phyloP scores from a whole-genome alignment of 805 yeast genomes.

The Metschnikowia lochheadii region DNA sequence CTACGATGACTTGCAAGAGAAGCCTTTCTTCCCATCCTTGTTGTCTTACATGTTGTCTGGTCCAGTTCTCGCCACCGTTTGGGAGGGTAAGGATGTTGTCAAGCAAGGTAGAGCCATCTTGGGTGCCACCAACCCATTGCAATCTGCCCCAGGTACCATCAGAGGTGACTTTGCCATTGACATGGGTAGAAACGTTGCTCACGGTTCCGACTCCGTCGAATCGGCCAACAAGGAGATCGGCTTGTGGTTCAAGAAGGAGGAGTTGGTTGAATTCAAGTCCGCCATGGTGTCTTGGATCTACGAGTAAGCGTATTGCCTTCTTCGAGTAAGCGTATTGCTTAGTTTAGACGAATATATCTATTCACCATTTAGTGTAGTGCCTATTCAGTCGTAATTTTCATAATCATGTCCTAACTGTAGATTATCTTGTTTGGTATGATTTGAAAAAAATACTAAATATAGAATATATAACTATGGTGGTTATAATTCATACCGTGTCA shows the following conservation, averaged over 20 bases:
- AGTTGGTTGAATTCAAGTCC: conserved; percentile 87
- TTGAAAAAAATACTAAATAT: too few species aligned
- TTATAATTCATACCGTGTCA: too few species aligned
- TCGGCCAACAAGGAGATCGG: conserved; percentile 92
- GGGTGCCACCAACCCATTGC: conserved; percentile 99
- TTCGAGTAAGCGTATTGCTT: background rate
- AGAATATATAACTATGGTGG: too few species aligned
- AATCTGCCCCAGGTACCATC: conserved; percentile 98
- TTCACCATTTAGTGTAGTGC: background rate
- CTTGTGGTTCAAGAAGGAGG: conserved; percentile 98
- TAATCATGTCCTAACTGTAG: too few species aligned
- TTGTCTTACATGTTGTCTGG: conserved; percentile 96
- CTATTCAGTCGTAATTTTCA: background rate
- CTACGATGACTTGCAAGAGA: conserved; percentile 90
- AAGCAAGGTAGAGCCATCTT: conserved; percentile 96
- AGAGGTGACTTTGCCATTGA: conserved; percentile 99
- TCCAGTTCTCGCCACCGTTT: conserved; percentile 97
- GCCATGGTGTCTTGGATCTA: conserved; percentile 86
- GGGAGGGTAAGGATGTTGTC: conserved; percentile 99
- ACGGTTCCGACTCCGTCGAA: conserved; percentile 99
- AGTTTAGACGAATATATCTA: background rate
- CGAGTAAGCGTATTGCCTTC: conserved; percentile 52
- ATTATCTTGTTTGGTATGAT: too few species aligned
- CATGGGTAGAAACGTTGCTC: conserved; percentile 98
- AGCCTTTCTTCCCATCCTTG: conserved; percentile 98